A percentile compares a stretch with the other conserved stretches of the same genome.
phyloP scores from a whole-genome alignment of 2,329 filamentous ascomycete species.

The Calonectria leucothoes region DNA sequence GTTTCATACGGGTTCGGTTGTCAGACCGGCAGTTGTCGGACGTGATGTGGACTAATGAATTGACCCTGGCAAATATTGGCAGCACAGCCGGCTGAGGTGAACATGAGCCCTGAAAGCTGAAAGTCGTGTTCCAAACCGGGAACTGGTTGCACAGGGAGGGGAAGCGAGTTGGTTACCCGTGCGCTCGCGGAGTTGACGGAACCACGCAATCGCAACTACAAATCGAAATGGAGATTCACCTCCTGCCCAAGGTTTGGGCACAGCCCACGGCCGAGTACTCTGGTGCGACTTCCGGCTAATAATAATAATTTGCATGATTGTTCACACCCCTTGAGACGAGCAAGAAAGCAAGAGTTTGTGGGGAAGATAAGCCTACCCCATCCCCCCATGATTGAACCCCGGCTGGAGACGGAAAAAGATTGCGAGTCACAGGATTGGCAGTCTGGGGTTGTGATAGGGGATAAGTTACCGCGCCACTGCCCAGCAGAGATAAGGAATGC shows the following conservation, averaged over 20 bases:
- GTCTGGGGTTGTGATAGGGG: slow-evolving; percentile 39
- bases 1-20: slow-evolving; percentile 24
- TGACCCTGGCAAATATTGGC: slow-evolving; percentile 23
- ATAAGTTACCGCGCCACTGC: slow-evolving; percentile 10
- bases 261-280: slow-evolving; percentile 16
- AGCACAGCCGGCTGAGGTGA: slow-evolving; percentile 13
- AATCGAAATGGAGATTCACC: not conserved
- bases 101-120: slow-evolving; percentile 20
- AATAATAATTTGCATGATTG: slow-evolving; percentile 5
- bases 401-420: slow-evolving; percentile 34
- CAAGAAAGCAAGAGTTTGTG: slow-evolving; percentile 34
- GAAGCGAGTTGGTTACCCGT: slow-evolving; percentile 8
- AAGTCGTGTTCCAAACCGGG: slow-evolving; percentile 11
- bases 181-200: slow-evolving; percentile 22
- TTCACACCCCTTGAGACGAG: slow-evolving; percentile 16
- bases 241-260: not conserved
- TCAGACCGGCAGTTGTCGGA: slow-evolving; percentile 27
- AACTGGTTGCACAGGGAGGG: not conserved
- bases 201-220: not conserved
- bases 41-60: slow-evolving; percentile 3
- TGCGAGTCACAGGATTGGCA: slow-evolving; percentile 37
- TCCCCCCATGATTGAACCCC: slow-evolving; percentile 30
- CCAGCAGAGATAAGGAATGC: slow-evolving; percentile 35
- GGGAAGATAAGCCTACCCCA: slow-evolving; percentile 42
- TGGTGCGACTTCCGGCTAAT: slow-evolving; percentile 5